Base-by-base conservation (phyloP, 768 basidiomycete species). In the Tulasnella sp. region DNA sequence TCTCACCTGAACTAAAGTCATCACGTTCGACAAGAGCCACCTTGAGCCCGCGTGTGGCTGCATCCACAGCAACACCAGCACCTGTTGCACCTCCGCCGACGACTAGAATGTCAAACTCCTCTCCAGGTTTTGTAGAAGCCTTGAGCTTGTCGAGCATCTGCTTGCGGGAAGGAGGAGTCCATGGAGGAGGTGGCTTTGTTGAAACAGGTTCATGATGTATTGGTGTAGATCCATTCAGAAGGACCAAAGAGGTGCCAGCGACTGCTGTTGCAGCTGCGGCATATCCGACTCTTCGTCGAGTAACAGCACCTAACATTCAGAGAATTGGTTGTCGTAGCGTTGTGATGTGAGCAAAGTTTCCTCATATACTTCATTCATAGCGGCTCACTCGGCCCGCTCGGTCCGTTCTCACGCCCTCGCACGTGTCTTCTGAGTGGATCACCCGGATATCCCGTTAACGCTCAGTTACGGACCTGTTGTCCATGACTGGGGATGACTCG, bases 31-130 rank as follows among this genome's bases (percentile, higher is more conserved):
- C 91, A 53, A 98, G 69, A 0, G 88, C 93, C 12, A 98, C 93
- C 62, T 79, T 86, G 37, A 99, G 71, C 0, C 95, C 92, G 51
- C 93, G 70, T 60, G 79, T 85, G 4, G 86, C 90, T 39, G 93
- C 93, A 64, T 98, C 93, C 10, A 99, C 75, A 6, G 92, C 93
- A n/a, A 91, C 83, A 35, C 95, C 93, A 0, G 91, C 85, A 44
- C 93, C 93, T 1, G 91, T 96, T 4, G 93, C 93, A 16, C 93
- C 93, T 33, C 93, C 92, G 24, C 92, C 93, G 28, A 96, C 79
- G 58, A 96, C 69, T 43, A 92, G 67, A 25, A 91, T 59, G 65
- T 92, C 89, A 56, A 86, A 86, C 44, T 76, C 74, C 12, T 77
- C 72, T 16, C 72, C 70, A 1, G 68, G 69, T 2, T 63, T 57